Evolutionary conservation across 1,139 yeast species (phyloP).

Genomic region (Geotrichum armillariae): DNA sequence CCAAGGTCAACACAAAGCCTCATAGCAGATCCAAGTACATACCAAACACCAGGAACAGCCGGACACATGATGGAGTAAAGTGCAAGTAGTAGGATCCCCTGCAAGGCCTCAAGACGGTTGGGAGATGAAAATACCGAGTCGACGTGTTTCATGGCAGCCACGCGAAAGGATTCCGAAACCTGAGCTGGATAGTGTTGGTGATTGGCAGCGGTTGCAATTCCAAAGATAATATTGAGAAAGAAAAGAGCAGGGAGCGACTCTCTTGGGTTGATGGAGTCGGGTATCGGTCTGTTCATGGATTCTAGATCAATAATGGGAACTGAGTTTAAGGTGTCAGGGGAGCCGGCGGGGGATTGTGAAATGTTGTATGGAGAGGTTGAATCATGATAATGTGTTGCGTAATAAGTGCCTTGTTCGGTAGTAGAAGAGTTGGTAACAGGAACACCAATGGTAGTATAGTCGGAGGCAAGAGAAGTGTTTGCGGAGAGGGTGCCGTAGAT

Average conservation of each 20-base stretch:
- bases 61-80: slow-evolving; percentile 57
- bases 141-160: slow-evolving; percentile 62
- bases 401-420: slow-evolving; percentile 6
- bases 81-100: slow-evolving; percentile 66
- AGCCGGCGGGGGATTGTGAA: not conserved
- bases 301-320: not conserved
- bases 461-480: slow-evolving; percentile 59
- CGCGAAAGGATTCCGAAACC: slow-evolving; percentile 69
- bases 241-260: slow-evolving; percentile 41
- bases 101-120: slow-evolving; percentile 69
- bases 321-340: not conserved
- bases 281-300: not conserved
- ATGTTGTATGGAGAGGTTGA: not conserved
- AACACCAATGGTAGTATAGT: slow-evolving; percentile 52
- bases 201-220: slow-evolving; percentile 75
- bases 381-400: slow-evolving; percentile 8
- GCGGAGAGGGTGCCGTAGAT: slow-evolving; percentile 68
- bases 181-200: slow-evolving; percentile 67
- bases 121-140: slow-evolving; percentile 58
- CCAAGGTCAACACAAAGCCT: slow-evolving; percentile 83
- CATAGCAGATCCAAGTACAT: slow-evolving; percentile 75
- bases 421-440: slow-evolving; percentile 12
- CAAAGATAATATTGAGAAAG: slow-evolving; percentile 72
- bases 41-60: slow-evolving; percentile 84
- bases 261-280: slow-evolving; percentile 14